Evolutionary conservation across 2,329 filamentous ascomycete species (phyloP).

Genomic region (Aspergillus ibericus): DNA sequence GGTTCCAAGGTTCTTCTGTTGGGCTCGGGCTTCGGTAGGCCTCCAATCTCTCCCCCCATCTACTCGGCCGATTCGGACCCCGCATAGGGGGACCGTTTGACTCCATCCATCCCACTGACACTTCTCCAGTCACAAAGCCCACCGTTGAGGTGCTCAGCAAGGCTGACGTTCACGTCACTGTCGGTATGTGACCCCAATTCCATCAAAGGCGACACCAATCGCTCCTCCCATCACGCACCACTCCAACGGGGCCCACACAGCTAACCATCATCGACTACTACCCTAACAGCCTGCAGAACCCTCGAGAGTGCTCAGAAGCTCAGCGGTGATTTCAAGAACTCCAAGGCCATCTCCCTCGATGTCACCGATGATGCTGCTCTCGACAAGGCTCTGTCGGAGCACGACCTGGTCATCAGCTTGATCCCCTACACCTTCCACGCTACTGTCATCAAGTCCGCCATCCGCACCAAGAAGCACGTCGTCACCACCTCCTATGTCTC

Average conservation of each 20-base stretch:
- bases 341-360: constrained; percentile 78
- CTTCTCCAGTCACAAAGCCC: constrained; percentile 55
- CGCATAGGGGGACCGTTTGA: constrained; percentile 11
- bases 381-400: constrained; percentile 75
- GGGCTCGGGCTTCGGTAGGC: constrained; percentile 41
- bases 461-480: constrained; percentile 91
- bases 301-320: constrained; percentile 75
- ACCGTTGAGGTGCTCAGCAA: constrained; percentile 64
- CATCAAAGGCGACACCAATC: background rate
- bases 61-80: constrained; percentile 8
- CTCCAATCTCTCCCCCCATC: background rate
- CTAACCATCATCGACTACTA: constrained; percentile 8
- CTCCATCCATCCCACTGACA: background rate
- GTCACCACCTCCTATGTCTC: constrained; percentile 94
- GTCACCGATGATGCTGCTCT: constrained; percentile 74
- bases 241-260: background rate
- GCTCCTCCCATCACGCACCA: too few relatives aligned
- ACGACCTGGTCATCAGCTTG: constrained; percentile 75
- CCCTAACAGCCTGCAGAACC: constrained; percentile 70
- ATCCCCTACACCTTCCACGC: constrained; percentile 93
- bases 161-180: constrained; percentile 63
- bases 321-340: constrained; percentile 68
- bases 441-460: constrained; percentile 87
- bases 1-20: constrained; percentile 42
- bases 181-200: constrained; percentile 51